Evolutionary conservation across 2,329 filamentous ascomycete genomes (phyloP), one percentile per base, ranked within the genome.

Genomic region (Ceratocystis ficicola): DNA sequence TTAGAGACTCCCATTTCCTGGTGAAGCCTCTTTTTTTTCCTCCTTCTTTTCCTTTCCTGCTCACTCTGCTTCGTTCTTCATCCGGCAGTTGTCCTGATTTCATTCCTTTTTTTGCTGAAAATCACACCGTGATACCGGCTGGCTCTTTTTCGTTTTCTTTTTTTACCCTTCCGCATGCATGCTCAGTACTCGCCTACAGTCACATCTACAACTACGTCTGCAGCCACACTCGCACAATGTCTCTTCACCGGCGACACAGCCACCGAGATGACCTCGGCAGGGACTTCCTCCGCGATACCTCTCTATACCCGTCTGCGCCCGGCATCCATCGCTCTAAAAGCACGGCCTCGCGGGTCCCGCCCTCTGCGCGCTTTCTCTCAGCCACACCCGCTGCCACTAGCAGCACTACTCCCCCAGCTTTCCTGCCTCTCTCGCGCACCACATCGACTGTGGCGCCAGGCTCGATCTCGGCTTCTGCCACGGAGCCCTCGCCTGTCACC

Each of bases 401-500:
- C 50, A 50, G 22, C 52, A 22, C 63, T 25, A 36, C 52, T 28
- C 15, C 63, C 15, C 50, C 52, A 30, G 59, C 44, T 48, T 59
- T 48, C 64, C 66, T 30, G 41, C 65, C 57, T 44, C 68, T 25
- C 48, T 52, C 46, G 12, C 25, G 25, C 15, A 32, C 50, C 52
- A 52, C 55, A 59, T 61, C 63, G 17, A 41, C 59, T 60, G 36
- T 25, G 44, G 25, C 66, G 44, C 15, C 50, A 32, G 44, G 62
- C 50, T 36, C 30, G 50, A 57, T 65, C 28, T 20, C 62, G n/a
- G 69, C 69, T 48, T 77, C 76, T 73, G 72, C 71, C 63, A 70
- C 70, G 44, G 71, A 70, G 66, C 70, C 68, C 44, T 70, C 63
- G 30, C 25, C 36, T 17, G 44, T 61, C 44, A 55, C 67, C 32